Conservation (phyloP, 495 filamentous ascomycete species). For the Penicillium desertorum region DNA sequence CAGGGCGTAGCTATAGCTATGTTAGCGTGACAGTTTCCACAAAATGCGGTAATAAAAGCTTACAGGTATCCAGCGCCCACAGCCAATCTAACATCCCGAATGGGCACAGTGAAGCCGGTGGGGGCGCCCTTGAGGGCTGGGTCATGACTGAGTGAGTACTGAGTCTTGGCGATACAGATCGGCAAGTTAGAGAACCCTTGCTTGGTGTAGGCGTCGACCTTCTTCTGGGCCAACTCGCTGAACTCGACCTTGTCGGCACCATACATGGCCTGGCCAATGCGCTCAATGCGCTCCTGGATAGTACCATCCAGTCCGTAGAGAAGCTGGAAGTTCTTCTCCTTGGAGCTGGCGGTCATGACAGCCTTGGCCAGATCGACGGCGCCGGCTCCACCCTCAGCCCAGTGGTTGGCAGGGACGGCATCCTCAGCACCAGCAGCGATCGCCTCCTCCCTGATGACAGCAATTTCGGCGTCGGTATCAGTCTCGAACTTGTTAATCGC, state of each 20-base stretch:
- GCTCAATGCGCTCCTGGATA: constrained; percentile 87
- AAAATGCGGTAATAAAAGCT: constrained; percentile 33
- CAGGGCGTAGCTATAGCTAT: constrained; percentile 69
- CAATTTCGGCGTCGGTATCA: constrained; percentile 90
- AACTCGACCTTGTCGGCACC: constrained; percentile 89
- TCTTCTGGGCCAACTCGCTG: constrained; percentile 89
- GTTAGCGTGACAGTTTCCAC: constrained; percentile 13
- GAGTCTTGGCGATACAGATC: constrained; percentile 96
- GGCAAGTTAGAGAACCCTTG: constrained; percentile 91
- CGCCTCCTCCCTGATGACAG: constrained; percentile 83
- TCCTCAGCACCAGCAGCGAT: constrained; percentile 91
- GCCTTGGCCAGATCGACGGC: constrained; percentile 87
- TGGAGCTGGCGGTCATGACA: constrained; percentile 77
- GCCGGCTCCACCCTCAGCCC: constrained; percentile 91
- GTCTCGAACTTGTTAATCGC: constrained; percentile 96
- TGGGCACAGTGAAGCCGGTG: constrained; percentile 91
- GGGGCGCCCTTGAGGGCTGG: constrained; percentile 94
- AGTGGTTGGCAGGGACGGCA: constrained; percentile 92
- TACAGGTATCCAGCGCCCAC: constrained; percentile 89
- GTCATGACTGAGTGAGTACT: constrained; percentile 95
- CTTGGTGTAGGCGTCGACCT: constrained; percentile 89
- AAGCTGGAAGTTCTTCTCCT: constrained; percentile 86
- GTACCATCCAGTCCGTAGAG: constrained; percentile 78
- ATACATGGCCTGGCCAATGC: constrained; percentile 90
- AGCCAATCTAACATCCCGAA: constrained; percentile 89